A percentile compares a stretch with the other conserved stretches of the same genome.
These are phyloP conservation scores for Ogataea nitratoaversa DNA, from an alignment of 805 yeast genomes.

Conservation along the genomic window DNA sequence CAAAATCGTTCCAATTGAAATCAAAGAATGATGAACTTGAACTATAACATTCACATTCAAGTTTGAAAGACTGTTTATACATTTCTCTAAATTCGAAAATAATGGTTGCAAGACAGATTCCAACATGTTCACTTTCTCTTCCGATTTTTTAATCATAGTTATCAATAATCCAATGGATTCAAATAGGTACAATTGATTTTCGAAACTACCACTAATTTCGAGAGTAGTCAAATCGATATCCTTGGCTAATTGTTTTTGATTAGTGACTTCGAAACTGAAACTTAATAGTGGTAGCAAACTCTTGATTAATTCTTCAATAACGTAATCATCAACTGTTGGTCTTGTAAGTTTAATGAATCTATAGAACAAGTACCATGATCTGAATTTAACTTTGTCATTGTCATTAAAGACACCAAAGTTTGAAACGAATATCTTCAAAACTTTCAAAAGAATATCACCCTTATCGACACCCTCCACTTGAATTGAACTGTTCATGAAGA, in stretches of 20 bases:
- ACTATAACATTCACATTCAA: slow-evolving; percentile 45
- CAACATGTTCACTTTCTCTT: slow-evolving; percentile 42
- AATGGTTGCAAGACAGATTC: slow-evolving; percentile 73
- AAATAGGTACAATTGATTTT: slow-evolving; percentile 74
- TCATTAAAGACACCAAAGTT: slow-evolving; percentile 77
- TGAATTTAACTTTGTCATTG: slow-evolving; percentile 66
- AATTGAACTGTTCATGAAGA: slow-evolving; percentile 43
- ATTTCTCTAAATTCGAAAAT: slow-evolving; percentile 63
- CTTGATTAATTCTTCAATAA: slow-evolving; percentile 53
- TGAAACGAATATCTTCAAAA: slow-evolving; percentile 74
- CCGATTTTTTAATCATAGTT: slow-evolving; percentile 43
- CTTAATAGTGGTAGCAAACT: slow-evolving; percentile 59
- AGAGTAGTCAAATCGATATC: slow-evolving; percentile 32
- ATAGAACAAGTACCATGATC: slow-evolving; percentile 88
- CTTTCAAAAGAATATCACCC: slow-evolving; percentile 50
- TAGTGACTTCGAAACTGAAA: slow-evolving; percentile 51
- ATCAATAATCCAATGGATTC: slow-evolving; percentile 83
- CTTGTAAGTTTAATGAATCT: slow-evolving; percentile 76
- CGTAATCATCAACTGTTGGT: slow-evolving; percentile 50
- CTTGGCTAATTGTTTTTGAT: slow-evolving; percentile 19
- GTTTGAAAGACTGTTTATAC: slow-evolving; percentile 40
- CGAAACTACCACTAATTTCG: slow-evolving; percentile 64
- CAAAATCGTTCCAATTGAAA: slow-evolving; percentile 87
- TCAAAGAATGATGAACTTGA: slow-evolving; percentile 80
- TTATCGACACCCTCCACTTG: slow-evolving; percentile 38